Conservation (phyloP, 371 early-diverging fungal genomes). For the Zychaea mexicana region DNA sequence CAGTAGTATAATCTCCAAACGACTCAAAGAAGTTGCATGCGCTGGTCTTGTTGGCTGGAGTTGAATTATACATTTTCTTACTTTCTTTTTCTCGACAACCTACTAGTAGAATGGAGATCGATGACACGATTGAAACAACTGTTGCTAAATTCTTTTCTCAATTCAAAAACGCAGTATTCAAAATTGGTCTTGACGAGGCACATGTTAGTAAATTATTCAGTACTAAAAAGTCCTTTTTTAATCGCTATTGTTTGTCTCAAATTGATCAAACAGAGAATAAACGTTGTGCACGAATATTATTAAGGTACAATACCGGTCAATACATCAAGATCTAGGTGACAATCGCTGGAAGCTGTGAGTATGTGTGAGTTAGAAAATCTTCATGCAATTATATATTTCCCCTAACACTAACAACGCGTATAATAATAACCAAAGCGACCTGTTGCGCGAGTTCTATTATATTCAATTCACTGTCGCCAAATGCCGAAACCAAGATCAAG, state of each 20-base stretch:
- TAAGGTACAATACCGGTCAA: slow-evolving; percentile 5
- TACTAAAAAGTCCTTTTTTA: neutral
- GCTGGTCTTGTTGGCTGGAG: too few species aligned
- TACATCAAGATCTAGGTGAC: slow-evolving; percentile 8
- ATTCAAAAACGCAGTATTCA: neutral
- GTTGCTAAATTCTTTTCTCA: neutral
- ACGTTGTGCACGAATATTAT: too few species aligned
- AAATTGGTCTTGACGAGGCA: slow-evolving; percentile 15
- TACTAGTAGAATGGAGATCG: slow-evolving; percentile 2
- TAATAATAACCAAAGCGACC: neutral
- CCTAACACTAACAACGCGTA: neutral
- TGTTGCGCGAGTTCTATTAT: slow-evolving; percentile 19
- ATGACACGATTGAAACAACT: neutral
- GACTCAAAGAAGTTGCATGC: too few species aligned
- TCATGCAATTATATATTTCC: neutral
- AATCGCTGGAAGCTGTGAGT: slow-evolving; percentile 14
- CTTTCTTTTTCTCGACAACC: neutral
- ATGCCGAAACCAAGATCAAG: slow-evolving; percentile 16
- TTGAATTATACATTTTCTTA: neutral
- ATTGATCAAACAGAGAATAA: neutral
- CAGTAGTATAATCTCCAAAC: too few species aligned
- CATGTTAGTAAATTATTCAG: too few species aligned
- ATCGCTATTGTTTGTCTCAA: neutral
- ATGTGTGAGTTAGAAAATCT: neutral
- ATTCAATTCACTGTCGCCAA: slow-evolving; percentile 9